These are phyloP conservation scores for Yamadazyma sp. DNA, from an alignment of 805 yeast species.

Conservation along the genomic window DNA sequence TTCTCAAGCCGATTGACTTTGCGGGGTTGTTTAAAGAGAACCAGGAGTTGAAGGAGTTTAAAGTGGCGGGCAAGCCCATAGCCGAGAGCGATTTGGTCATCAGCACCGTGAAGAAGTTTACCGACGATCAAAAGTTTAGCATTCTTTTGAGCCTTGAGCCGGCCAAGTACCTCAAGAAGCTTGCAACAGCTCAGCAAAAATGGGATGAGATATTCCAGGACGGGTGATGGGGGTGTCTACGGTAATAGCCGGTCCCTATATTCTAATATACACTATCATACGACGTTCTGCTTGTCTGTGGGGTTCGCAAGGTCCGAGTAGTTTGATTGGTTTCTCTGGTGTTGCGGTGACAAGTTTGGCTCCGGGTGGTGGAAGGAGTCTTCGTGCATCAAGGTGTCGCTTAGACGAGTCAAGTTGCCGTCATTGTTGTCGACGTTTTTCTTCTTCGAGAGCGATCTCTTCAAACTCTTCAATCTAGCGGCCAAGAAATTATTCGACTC, in stretches of 20 bases:
- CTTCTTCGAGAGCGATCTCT: slow-evolving; percentile 41
- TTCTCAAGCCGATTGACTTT: slow-evolving; percentile 24
- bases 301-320: slow-evolving; percentile 21
- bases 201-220: slow-evolving; percentile 8
- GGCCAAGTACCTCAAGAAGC: background rate
- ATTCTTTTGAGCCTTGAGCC: slow-evolving; percentile 11
- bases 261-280: slow-evolving; percentile 16
- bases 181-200: background rate
- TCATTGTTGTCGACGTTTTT: slow-evolving; percentile 17
- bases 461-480: slow-evolving; percentile 36
- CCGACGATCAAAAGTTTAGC: slow-evolving; percentile 20
- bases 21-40: slow-evolving; percentile 12
- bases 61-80: slow-evolving; percentile 10
- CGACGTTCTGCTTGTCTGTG: slow-evolving; percentile 25
- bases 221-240: background rate
- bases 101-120: slow-evolving; percentile 11
- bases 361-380: slow-evolving; percentile 13
- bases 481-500: slow-evolving; percentile 27
- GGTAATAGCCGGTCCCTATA: slow-evolving; percentile 6
- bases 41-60: slow-evolving; percentile 5
- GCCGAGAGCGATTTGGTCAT: slow-evolving; percentile 12
- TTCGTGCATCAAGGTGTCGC: slow-evolving; percentile 24
- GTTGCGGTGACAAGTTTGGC: slow-evolving; percentile 13
- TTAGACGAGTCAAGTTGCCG: slow-evolving; percentile 23
- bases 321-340: slow-evolving; percentile 26